Conservation (phyloP, 768 basidiomycete species). For the Agrocybe praecox region DNA sequence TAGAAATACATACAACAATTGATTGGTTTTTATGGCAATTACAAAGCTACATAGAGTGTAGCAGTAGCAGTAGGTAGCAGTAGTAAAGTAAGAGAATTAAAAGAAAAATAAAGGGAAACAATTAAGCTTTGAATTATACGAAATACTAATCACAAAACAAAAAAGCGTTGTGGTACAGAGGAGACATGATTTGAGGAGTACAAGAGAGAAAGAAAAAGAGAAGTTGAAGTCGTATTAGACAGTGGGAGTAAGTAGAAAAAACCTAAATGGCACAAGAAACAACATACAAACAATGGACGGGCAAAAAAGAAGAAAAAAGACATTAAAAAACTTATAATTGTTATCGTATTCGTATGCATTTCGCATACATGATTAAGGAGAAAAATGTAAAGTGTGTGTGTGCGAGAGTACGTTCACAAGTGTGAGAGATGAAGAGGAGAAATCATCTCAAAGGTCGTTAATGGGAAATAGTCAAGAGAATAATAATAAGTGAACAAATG, state of each 20-base stretch:
- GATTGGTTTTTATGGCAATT: not conserved
- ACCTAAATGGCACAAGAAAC: not conserved
- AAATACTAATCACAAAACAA: not conserved
- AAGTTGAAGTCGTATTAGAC: not conserved
- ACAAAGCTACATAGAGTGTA: not conserved
- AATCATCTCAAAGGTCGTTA: not conserved
- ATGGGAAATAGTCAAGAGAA: not conserved
- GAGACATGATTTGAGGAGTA: not conserved
- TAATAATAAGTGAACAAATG: constrained; percentile 5
- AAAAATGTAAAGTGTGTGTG: not conserved
- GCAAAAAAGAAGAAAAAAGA: not conserved
- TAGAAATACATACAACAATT: not conserved
- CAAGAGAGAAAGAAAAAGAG: not conserved
- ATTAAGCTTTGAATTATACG: not conserved
- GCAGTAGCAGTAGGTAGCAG: too few relatives aligned
- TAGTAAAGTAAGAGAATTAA: not conserved
- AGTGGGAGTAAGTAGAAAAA: not conserved
- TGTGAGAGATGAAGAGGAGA: not conserved
- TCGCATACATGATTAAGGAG: not conserved
- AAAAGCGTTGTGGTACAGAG: constrained; percentile 7
- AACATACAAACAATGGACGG: not conserved
- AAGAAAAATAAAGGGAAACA: not conserved
- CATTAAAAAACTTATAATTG: constrained; percentile 2
- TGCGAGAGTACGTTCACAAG: not conserved
- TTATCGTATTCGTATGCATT: not conserved